Evolutionary conservation across 108 stramenopile species (phyloP).

Genomic region (Cyclotella atomus): DNA sequence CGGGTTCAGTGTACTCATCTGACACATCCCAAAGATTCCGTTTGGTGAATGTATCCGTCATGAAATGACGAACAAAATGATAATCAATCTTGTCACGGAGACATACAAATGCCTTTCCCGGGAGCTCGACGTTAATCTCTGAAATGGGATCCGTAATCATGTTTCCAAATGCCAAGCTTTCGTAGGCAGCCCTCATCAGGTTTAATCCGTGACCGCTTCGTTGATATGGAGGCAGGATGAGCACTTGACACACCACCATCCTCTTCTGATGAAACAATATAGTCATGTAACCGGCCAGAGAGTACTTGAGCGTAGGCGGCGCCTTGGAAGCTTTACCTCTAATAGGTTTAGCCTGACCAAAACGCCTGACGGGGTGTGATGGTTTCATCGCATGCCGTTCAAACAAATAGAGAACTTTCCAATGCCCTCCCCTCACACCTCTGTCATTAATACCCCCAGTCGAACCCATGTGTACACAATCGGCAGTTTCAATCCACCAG

Average conservation of each 20-base stretch:
- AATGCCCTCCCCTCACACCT: slow-evolving; percentile 51
- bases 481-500: slow-evolving; percentile 83
- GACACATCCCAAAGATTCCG: slow-evolving; percentile 17
- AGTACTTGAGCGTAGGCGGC: slow-evolving; percentile 37
- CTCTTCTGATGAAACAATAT: slow-evolving; percentile 31
- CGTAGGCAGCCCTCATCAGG: slow-evolving; percentile 59
- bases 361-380: neutral
- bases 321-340: no score
- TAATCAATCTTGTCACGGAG: slow-evolving; percentile 73
- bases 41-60: neutral
- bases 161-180: neutral
- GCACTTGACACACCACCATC: slow-evolving; percentile 71
- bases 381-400: slow-evolving; percentile 42
- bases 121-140: slow-evolving; percentile 81
- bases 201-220: slow-evolving; percentile 78
- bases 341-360: neutral
- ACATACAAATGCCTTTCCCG: slow-evolving; percentile 69
- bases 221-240: slow-evolving; percentile 81
- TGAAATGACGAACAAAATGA: slow-evolving; percentile 13
- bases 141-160: slow-evolving; percentile 31
- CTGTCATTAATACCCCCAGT: slow-evolving; percentile 25
- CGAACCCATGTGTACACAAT: slow-evolving; percentile 60
- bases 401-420: slow-evolving; percentile 82
- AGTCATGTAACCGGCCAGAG: slow-evolving; percentile 78
- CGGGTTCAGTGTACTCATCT: neutral